Evolutionary conservation across 768 basidiomycete genomes (phyloP).

Genomic region (Guyanaporus albipodus): DNA sequence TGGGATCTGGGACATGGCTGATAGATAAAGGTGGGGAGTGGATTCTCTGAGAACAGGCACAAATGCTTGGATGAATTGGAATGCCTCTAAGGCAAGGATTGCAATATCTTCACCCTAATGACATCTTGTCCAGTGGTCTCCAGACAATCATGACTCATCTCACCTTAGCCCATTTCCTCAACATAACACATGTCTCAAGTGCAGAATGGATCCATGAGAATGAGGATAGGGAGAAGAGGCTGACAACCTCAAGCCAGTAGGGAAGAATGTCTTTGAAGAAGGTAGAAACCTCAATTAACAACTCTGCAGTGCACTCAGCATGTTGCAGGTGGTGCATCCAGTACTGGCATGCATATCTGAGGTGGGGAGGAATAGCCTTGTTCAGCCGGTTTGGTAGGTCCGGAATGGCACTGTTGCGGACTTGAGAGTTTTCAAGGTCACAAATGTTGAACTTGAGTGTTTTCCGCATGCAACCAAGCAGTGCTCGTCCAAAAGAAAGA

Average conservation of each 20-base stretch:
- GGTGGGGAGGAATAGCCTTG: slow-evolving; percentile 24
- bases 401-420: slow-evolving; percentile 26
- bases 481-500: slow-evolving; percentile 21
- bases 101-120: slow-evolving; percentile 12
- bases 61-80: slow-evolving; percentile 32
- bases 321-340: slow-evolving; percentile 33
- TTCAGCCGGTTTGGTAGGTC: slow-evolving; percentile 16
- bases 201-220: slow-evolving; percentile 6
- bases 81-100: slow-evolving; percentile 24
- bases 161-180: slow-evolving; percentile 20
- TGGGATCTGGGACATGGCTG: slow-evolving; percentile 36
- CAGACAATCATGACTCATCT: not conserved
- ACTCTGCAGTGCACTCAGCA: slow-evolving; percentile 7
- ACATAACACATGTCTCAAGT: slow-evolving; percentile 5
- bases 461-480: slow-evolving; percentile 30
- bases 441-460: slow-evolving; percentile 41
- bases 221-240: slow-evolving; percentile 13
- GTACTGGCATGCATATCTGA: slow-evolving; percentile 36
- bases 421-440: slow-evolving; percentile 32
- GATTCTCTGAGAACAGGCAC: slow-evolving; percentile 26
- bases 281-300: slow-evolving; percentile 13
- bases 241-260: slow-evolving; percentile 39
- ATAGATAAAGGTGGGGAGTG: slow-evolving; percentile 38
- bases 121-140: not conserved
- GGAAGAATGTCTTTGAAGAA: slow-evolving; percentile 28